Evolutionary conservation across 148 eudicot genomes (phyloP).

Genomic region (Rhododendron henanense): DNA sequence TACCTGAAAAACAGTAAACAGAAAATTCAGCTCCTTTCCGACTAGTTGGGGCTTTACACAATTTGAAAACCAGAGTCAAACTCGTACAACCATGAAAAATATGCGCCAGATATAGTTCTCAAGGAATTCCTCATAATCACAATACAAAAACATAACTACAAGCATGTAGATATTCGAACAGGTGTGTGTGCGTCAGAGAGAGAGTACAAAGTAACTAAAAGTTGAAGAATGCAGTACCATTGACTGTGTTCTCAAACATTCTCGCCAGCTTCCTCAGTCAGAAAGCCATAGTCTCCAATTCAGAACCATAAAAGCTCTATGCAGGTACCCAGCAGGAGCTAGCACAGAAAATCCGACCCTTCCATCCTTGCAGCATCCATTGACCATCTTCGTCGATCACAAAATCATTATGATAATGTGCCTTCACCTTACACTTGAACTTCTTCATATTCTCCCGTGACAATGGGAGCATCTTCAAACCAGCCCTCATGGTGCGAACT

Average conservation of each 20-base stretch:
- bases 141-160: neutral
- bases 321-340: slow-evolving; percentile 26
- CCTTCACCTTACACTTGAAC: slow-evolving; percentile 19
- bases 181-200: neutral
- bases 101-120: neutral
- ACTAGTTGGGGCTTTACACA: neutral
- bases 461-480: slow-evolving; percentile 23
- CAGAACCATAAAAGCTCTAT: neutral
- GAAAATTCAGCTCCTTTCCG: neutral
- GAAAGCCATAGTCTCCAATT: neutral
- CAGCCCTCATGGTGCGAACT: slow-evolving; percentile 19
- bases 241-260: neutral
- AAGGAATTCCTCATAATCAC: neutral
- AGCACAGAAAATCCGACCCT: slow-evolving; percentile 21
- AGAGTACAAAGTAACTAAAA: neutral
- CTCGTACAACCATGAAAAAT: too few species aligned
- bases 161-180: neutral
- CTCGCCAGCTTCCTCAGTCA: neutral
- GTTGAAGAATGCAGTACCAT: neutral
- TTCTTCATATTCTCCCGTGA: slow-evolving; percentile 11
- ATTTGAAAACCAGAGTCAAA: too few species aligned
- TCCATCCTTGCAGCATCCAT: slow-evolving; percentile 30
- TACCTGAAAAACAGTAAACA: neutral
- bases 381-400: slow-evolving; percentile 19
- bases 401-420: neutral